Evolutionary conservation across 23 red algal species (phyloP), one percentile per base, ranked within the genome.

Genomic region (Gracilaria domingensis): DNA sequence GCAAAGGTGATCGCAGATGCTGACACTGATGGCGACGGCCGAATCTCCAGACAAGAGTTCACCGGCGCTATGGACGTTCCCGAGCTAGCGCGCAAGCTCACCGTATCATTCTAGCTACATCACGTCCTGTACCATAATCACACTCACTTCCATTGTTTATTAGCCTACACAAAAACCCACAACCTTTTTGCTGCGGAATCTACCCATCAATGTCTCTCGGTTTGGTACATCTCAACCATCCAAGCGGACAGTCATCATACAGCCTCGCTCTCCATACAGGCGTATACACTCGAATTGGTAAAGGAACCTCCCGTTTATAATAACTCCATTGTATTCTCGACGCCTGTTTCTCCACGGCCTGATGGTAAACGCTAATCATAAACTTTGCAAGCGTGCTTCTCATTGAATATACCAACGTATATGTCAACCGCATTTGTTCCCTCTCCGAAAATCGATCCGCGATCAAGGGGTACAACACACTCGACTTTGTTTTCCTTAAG

Each of bases 11-110:
- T 98, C 38, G 39, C 47, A 30, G 88, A 94, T 32, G 94, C 94
- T 23, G 94, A 96, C 72, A 76, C 60, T 0, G 94, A 96, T 66
- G 81, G 81, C 50, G 94, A 96, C 54, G 81, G 83, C 28, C 60
- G 60, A 24, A 91, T 96, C 45, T 88, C 82, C 8, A 24, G 78
- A 14, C 38, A 75, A 0, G 93, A 95, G 39, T 95, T 95, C 75
- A 24, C 67, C 18, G 57, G 32, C 51, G 88, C 79, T 47, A 28
- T 92, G 56, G 73, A 92, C 47, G 60, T 92, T 20, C 60, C 77
- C 57, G 77, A 69, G 12, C 32, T 92, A 8, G 88, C 79, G 25
- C 28, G 45, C 21, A 92, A 56, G 66, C 37, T 92, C 8, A 81
- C 60, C 18, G 79, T 92, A 17, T 14, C 65, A 3, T 36, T 87